phyloP scores from a whole-genome alignment of 129 eudicot species.

The Scalesia atractyloides region DNA sequence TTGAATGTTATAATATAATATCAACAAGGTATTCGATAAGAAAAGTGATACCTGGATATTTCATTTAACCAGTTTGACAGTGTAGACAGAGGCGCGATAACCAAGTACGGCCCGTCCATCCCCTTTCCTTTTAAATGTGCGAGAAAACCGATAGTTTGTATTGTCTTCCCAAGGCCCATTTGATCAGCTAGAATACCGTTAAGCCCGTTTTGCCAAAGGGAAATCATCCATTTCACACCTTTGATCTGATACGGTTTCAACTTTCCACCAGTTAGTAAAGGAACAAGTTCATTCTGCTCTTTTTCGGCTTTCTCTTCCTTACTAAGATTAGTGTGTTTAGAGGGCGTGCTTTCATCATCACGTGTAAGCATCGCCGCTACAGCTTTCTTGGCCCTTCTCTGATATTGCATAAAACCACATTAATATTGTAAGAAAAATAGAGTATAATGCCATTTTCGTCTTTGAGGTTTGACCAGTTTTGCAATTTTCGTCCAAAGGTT shows the following conservation, averaged over 20 bases:
- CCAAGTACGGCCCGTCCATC: slow-evolving; percentile 93
- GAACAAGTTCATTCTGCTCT: slow-evolving; percentile 86
- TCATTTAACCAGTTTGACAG: slow-evolving; percentile 96
- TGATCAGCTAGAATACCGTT: slow-evolving; percentile 99
- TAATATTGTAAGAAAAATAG: background rate
- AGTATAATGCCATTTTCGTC: no score
- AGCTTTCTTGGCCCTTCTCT: slow-evolving; percentile 94
- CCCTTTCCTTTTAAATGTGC: slow-evolving; percentile 96
- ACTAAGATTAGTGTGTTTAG: slow-evolving; percentile 57
- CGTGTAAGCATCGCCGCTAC: slow-evolving; percentile 95
- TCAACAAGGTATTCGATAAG: background rate
- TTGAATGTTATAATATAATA: background rate
- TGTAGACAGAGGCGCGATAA: slow-evolving; percentile 97
- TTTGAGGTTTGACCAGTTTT: no score
- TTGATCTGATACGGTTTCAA: slow-evolving; percentile 88
- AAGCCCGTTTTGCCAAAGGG: slow-evolving; percentile 96
- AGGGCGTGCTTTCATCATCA: slow-evolving; percentile 53
- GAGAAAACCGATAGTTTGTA: slow-evolving; percentile 94
- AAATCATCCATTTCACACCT: slow-evolving; percentile 98
- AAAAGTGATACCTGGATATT: slow-evolving; percentile 57
- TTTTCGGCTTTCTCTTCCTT: slow-evolving; percentile 67
- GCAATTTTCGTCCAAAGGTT: no score
- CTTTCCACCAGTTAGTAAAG: slow-evolving; percentile 91
- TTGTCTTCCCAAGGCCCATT: slow-evolving; percentile 99
- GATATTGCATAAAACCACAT: background rate